phyloP scores from a whole-genome alignment of 805 yeast species.

The Starmerella floris region DNA sequence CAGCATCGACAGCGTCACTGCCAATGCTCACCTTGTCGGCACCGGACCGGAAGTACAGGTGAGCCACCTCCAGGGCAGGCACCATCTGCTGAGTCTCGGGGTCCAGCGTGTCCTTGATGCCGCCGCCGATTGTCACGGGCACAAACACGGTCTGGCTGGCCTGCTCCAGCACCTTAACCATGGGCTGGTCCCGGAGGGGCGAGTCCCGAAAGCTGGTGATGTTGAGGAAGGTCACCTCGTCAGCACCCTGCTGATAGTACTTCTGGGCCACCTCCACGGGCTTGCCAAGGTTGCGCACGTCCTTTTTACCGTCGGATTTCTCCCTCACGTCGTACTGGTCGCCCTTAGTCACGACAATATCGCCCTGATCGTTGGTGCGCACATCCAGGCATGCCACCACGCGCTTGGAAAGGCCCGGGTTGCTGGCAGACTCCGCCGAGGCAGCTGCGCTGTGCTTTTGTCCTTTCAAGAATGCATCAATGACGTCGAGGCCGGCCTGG shows the following conservation, averaged over 20 bases:
- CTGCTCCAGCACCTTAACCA: constrained; percentile 72
- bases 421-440: too few species aligned
- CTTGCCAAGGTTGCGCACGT: constrained; percentile 84
- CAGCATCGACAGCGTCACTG: constrained; percentile 89
- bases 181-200: constrained; percentile 85
- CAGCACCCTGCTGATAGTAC: constrained; percentile 91
- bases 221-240: constrained; percentile 86
- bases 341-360: constrained; percentile 94
- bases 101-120: constrained; percentile 80
- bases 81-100: constrained; percentile 59
- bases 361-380: constrained; percentile 89
- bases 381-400: constrained; percentile 94
- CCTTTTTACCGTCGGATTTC: constrained; percentile 35
- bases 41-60: constrained; percentile 84
- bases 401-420: constrained; percentile 65
- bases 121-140: constrained; percentile 97
- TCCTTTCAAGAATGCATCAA: constrained; percentile 55
- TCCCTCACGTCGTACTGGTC: constrained; percentile 97
- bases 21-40: constrained; percentile 98
- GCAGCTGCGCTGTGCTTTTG: constrained; percentile 23
- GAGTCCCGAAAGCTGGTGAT: constrained; percentile 93
- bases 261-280: constrained; percentile 89
- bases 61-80: constrained; percentile 83
- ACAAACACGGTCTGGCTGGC: constrained; percentile 90
- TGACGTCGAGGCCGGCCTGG: constrained; percentile 65